Base-by-base conservation (phyloP, 2,329 filamentous ascomycete genomes). In the Fusarium sp. region DNA sequence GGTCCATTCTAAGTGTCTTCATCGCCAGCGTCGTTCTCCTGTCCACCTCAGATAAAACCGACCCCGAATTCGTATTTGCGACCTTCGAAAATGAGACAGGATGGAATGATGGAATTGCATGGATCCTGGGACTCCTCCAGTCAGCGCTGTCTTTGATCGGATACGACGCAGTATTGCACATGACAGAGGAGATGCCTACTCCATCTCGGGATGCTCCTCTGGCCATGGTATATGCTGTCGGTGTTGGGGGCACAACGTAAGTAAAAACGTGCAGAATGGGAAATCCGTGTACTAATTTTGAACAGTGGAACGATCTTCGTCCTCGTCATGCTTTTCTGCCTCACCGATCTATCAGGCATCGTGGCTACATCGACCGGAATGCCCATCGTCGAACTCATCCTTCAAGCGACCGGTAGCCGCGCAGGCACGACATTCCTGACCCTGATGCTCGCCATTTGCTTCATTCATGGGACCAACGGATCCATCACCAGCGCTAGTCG, bases 111-210 rank as follows among this genome's bases (percentile, higher is more conserved):
- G 84, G 83, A 1, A 74, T 85, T 17, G 77, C 83, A 0, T 86
- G 83, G 83, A 78, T 85, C 15, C 72, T 85, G 2, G 83, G 83
- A 0, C 75, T 85, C 4, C 72, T 85, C 2, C 83, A 82, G 69
- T 80, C 75, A 0, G 76, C 77, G 0, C 56, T 79, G 0, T 77
- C 75, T 17, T 72, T 80, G 5, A 79, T 78, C 11, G 82, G 81
- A 15, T 85, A 83, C 59, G 83, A 85, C 58, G 82, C 79, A 8
- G 79, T 80, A 7, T 70, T 83, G 6, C 83, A 85, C 53, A 79
- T 84, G 76, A 80, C 80, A 8, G 82, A 85, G 63, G 83, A 84
- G 63, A 84, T 85, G 79, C 82, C 81, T 1, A 72, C 72, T 5
- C 82, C 82, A 1, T 63, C 78, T 2, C 65, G 76, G 7, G 81